Percentiles rank a stretch among this genome's conserved stretches.
Evolutionary conservation across 179 eudicot genomes (phyloP).

Genomic region (Actinidia arguta): DNA sequence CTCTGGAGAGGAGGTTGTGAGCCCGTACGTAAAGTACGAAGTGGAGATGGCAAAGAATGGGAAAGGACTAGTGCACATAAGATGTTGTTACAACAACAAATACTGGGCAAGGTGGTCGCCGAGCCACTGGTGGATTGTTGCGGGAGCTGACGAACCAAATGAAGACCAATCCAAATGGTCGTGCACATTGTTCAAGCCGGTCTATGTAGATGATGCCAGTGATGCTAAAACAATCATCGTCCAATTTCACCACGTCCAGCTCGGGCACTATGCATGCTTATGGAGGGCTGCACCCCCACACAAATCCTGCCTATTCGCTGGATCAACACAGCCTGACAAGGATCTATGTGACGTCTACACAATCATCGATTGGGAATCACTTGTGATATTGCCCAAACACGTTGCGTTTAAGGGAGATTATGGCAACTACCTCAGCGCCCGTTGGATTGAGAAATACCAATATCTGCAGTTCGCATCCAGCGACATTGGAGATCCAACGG

Average conservation of each 20-base stretch:
- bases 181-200: conserved; percentile 14
- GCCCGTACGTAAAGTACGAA: conserved; percentile 8
- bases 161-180: conserved; percentile 20
- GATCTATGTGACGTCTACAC: background rate
- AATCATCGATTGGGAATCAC: background rate
- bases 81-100: conserved; percentile 14
- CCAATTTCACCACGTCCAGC: background rate
- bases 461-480: background rate
- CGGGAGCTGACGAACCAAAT: background rate
- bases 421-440: background rate
- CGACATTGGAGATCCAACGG: background rate
- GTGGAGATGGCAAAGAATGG: background rate
- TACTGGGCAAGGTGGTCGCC: background rate
- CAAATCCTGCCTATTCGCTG: background rate
- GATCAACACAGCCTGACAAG: too few species aligned
- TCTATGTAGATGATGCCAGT: background rate
- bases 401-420: background rate
- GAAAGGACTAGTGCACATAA: background rate
- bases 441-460: background rate
- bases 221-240: background rate
- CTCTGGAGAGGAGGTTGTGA: background rate
- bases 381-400: background rate
- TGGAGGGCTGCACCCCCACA: too few species aligned
- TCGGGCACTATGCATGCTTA: background rate
- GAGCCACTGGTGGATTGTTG: background rate